Conservation (phyloP, 371 early-diverging fungal species). For the Coemansia sp. region DNA sequence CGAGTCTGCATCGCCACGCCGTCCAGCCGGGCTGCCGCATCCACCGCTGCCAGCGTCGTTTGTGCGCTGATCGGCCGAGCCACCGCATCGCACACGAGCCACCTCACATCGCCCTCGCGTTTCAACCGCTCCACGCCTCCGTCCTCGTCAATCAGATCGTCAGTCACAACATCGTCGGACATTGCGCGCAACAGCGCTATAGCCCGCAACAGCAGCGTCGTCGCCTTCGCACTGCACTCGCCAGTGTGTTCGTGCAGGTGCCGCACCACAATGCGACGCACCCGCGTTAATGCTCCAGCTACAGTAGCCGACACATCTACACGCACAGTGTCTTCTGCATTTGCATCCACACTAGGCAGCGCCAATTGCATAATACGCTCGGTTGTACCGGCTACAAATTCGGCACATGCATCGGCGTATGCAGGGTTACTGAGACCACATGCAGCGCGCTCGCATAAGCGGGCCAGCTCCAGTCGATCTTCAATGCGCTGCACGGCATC, state of each 20-base stretch:
- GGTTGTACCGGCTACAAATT: constrained; percentile 20
- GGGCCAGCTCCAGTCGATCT: constrained; percentile 24
- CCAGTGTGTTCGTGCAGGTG: constrained; percentile 2
- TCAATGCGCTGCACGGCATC: constrained; percentile 4
- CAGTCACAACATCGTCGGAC: not conserved
- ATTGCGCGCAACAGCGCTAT: constrained; percentile 9
- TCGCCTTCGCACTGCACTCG: not conserved
- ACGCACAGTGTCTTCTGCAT: not conserved
- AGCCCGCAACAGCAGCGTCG: constrained; percentile 16
- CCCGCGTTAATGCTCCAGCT: not conserved
- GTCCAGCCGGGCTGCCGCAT: constrained; percentile 16
- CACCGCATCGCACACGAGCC: constrained; percentile 26
- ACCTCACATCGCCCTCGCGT: constrained; percentile 19
- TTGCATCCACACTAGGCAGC: not conserved
- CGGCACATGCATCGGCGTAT: constrained; percentile 21
- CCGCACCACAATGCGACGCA: constrained; percentile 2
- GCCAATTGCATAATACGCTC: constrained; percentile 37
- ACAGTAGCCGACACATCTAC: constrained; percentile 19
- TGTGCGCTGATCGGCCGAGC: constrained; percentile 2
- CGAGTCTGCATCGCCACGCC: too few species aligned
- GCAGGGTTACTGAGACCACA: not conserved
- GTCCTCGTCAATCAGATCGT: not conserved
- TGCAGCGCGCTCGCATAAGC: constrained; percentile 20
- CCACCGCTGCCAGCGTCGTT: constrained; percentile 13
- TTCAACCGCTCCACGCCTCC: not conserved